Percentiles rank a stretch among this genome's conserved stretches.
phyloP scores from a whole-genome alignment of 2,329 filamentous ascomycete genomes.

The Trichoderma semiorbis region DNA sequence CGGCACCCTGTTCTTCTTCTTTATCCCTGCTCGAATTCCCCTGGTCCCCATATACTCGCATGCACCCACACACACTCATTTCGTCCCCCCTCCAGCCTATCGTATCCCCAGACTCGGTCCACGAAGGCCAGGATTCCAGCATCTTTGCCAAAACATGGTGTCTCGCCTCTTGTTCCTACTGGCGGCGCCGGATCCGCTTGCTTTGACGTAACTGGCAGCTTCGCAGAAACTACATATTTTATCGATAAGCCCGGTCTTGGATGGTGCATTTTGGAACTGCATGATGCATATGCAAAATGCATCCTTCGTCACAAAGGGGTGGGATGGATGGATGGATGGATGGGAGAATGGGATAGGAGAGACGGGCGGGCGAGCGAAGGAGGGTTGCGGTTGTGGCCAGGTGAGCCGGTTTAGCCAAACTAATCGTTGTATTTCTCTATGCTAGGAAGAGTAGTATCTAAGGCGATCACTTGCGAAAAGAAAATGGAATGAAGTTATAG shows the following conservation, averaged over 20 bases:
- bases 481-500: background rate
- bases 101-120: background rate
- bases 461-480: background rate
- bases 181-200: background rate
- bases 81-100: background rate
- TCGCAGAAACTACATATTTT: background rate
- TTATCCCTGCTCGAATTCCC: slow-evolving; percentile 1
- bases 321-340: background rate
- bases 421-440: background rate
- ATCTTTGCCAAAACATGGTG: background rate
- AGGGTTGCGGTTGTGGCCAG: slow-evolving; percentile 7
- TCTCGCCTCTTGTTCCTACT: background rate
- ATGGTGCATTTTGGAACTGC: slow-evolving; percentile 1
- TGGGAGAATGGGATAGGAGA: background rate
- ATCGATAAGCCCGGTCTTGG: slow-evolving; percentile 9
- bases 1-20: background rate
- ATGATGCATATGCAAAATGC: slow-evolving; percentile 11
- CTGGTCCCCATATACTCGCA: background rate
- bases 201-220: slow-evolving; percentile 10
- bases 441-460: background rate
- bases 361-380: background rate
- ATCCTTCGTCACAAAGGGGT: slow-evolving; percentile 7
- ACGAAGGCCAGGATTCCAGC: background rate
- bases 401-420: background rate
- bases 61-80: slow-evolving; percentile 9